Conservation (phyloP, 345 rosid species). For the Tarenaya hassleriana region DNA sequence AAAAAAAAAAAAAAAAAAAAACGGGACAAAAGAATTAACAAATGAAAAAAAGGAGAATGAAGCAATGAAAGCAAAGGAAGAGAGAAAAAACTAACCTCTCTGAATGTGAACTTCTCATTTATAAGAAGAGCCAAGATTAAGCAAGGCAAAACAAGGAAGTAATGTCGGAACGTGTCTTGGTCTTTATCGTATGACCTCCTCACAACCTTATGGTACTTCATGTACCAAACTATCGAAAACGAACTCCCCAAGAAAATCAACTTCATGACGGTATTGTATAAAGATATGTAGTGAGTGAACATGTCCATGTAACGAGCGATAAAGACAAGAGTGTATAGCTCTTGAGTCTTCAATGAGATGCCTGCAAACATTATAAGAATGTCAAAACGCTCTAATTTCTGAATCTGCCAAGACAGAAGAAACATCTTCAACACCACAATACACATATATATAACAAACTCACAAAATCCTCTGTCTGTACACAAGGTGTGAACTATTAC, state of each 20-base stretch:
- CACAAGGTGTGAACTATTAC: too few species aligned
- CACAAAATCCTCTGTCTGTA: too few species aligned
- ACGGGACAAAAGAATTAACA: not conserved
- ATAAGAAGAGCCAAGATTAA: constrained; percentile 54
- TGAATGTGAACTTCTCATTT: constrained; percentile 58
- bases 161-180: constrained; percentile 68
- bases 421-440: too few species aligned
- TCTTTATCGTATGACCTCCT: constrained; percentile 65
- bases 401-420: too few species aligned
- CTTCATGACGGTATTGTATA: constrained; percentile 76
- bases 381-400: not conserved
- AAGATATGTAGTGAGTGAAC: constrained; percentile 55
- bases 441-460: too few species aligned
- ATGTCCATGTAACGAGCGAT: constrained; percentile 71
- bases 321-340: constrained; percentile 70
- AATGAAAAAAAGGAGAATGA: not conserved
- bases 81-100: constrained; percentile 76
- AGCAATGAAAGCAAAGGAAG: too few species aligned
- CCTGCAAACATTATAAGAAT: constrained; percentile 36
- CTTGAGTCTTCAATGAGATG: constrained; percentile 82
- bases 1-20: not conserved
- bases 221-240: constrained; percentile 77
- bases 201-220: constrained; percentile 61
- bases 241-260: constrained; percentile 78
- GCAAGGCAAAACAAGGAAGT: constrained; percentile 61